Evolutionary conservation across 2,329 filamentous ascomycete genomes (phyloP).

Genomic region (Verticillium alfalfae): DNA sequence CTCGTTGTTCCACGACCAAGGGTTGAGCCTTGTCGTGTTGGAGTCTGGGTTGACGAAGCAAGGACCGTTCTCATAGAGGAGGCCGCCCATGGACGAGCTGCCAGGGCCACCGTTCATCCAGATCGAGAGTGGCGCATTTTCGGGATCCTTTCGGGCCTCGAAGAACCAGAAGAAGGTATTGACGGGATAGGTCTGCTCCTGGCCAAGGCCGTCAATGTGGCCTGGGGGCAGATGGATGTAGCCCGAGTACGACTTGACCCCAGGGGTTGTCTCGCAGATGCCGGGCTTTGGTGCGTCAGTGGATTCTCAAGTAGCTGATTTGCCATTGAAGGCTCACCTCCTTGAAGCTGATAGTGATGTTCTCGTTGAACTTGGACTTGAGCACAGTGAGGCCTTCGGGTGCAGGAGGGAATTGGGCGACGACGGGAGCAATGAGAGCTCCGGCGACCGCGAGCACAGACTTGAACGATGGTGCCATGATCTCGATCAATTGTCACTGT

Average conservation of each 20-base stretch:
- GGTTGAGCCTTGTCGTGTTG: conserved; percentile 43
- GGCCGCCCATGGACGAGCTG: conserved; percentile 45
- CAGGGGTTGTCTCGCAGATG: conserved; percentile 47
- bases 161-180: conserved; percentile 38
- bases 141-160: conserved; percentile 18
- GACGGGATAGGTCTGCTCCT: conserved; percentile 37
- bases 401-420: conserved; percentile 16
- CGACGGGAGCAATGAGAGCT: conserved; percentile 19
- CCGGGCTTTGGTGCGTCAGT: conserved; percentile 33
- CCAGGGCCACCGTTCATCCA: conserved; percentile 59
- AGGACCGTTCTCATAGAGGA: conserved; percentile 46
- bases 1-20: conserved; percentile 55
- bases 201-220: conserved; percentile 17
- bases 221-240: conserved; percentile 49
- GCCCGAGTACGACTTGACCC: conserved; percentile 56
- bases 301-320: neutral
- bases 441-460: neutral
- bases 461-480: neutral
- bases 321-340: conserved; percentile 22
- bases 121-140: conserved; percentile 37
- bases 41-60: conserved; percentile 47
- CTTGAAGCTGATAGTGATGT: conserved; percentile 57
- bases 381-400: conserved; percentile 34
- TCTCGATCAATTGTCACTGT: neutral
- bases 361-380: conserved; percentile 49